Evolutionary conservation across 1,139 yeast species (phyloP), one percentile per base, ranked within the genome.

Genomic region (Kurtzmaniella quercitrusa): DNA sequence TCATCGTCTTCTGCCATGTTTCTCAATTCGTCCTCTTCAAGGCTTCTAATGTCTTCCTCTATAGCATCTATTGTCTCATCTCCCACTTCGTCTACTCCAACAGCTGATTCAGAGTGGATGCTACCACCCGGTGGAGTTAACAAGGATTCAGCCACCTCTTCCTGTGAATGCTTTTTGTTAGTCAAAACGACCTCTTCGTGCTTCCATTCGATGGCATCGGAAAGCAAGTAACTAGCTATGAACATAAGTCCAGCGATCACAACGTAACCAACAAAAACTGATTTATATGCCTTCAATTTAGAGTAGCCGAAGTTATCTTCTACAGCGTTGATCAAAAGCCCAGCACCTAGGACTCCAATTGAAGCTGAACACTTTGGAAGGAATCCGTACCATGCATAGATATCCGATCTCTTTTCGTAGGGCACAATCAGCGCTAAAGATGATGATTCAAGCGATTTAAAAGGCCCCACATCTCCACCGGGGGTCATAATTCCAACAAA

Each of bases 391-490:
- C 75, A 70, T 2, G 73, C 65, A 49, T 66, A 71, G 25, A 67
- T 58, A 51, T 71, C 77, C 0, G 75, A 66, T 43, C 74, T 53
- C 19, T 65, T 55, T 8, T 55, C 53, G 11, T 55, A 48, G 3
- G 57, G 53, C 1, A 62, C 61, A 48, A 70, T 56, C 11, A 68
- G 60, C 0, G 75, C 73, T 36, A 70, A 61, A 1, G 69, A 50
- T 36, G 70, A 58, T 43, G 69, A 74, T 48, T 71, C 77, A 18
- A 70, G 59, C 3, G 73, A 63, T 44, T 75, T 56, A 50, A 69
- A 70, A 0, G 74, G 70, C 0, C 75, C 75, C 14, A 70, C 75
- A 47, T 71, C 77, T 2, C 70, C 72, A 1, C 76, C 76, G 3
- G 74, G 73, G 1, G 75, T 69, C 34, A 70, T 54, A 14, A 68